A percentile compares a stretch with the other conserved stretches of the same genome.
These are phyloP conservation scores for Clarireedia sp. DNA, from an alignment of 2,329 filamentous ascomycete species.

Conservation along the genomic window DNA sequence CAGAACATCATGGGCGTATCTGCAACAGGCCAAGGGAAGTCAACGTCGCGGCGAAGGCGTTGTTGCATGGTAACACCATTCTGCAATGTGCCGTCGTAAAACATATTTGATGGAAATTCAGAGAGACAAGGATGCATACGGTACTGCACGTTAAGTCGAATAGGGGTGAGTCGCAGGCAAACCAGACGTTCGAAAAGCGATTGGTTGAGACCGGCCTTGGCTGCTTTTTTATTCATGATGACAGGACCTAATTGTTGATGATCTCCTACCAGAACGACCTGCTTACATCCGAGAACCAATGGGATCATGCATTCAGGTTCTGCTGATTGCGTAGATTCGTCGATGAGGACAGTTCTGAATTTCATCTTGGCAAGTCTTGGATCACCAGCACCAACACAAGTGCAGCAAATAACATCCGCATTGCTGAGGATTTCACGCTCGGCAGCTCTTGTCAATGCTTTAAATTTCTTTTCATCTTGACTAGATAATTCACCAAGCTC, in stretches of 20 bases:
- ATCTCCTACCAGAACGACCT: slow-evolving; percentile 96
- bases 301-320: slow-evolving; percentile 99
- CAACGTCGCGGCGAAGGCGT: slow-evolving; percentile 82
- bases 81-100: slow-evolving; percentile 94
- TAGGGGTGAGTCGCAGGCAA: slow-evolving; percentile 81
- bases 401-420: slow-evolving; percentile 97
- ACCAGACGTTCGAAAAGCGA: slow-evolving; percentile 97
- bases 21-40: slow-evolving; percentile 93
- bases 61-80: slow-evolving; percentile 91
- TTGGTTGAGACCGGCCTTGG: slow-evolving; percentile 94
- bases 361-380: slow-evolving; percentile 94
- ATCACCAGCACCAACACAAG: slow-evolving; percentile 93
- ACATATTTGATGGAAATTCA: slow-evolving; percentile 98
- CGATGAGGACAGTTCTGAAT: slow-evolving; percentile 95
- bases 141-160: slow-evolving; percentile 93
- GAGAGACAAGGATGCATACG: slow-evolving; percentile 98
- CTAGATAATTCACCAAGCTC: slow-evolving; percentile 88
- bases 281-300: slow-evolving; percentile 92
- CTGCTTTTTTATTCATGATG: slow-evolving; percentile 99
- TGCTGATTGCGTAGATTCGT: slow-evolving; percentile 95
- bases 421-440: slow-evolving; percentile 93
- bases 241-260: slow-evolving; percentile 97
- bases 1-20: slow-evolving; percentile 99
- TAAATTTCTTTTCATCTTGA: slow-evolving; percentile 97
- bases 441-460: slow-evolving; percentile 85